phyloP scores from a whole-genome alignment of 2,329 filamentous ascomycete species.

The Karstenula rhodostoma region DNA sequence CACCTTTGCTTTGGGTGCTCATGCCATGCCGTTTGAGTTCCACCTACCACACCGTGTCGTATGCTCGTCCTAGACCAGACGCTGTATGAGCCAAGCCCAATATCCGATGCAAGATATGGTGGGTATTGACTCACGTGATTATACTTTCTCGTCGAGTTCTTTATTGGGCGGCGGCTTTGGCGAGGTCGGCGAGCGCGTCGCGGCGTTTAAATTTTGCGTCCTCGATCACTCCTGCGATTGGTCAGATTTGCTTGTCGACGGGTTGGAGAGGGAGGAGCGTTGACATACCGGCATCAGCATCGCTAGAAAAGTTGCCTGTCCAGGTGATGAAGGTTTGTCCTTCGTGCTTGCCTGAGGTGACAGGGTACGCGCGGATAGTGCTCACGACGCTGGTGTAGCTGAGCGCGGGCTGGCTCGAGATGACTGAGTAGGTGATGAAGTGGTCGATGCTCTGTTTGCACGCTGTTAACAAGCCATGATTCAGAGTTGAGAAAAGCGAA shows the following conservation, averaged over 20 bases:
- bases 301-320: conserved; percentile 74
- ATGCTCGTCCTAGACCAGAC: neutral
- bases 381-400: conserved; percentile 72
- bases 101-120: neutral
- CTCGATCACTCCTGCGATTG: conserved; percentile 68
- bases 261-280: neutral
- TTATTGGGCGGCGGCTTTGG: conserved; percentile 58
- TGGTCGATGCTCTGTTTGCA: conserved; percentile 69
- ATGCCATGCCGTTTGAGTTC: neutral
- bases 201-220: conserved; percentile 80
- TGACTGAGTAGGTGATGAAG: conserved; percentile 78
- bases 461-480: neutral
- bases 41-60: neutral
- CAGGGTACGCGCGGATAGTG: conserved; percentile 70
- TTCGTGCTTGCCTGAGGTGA: conserved; percentile 72
- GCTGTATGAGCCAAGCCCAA: neutral
- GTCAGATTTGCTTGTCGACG: conserved; percentile 13
- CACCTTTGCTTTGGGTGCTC: neutral
- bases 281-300: conserved; percentile 72
- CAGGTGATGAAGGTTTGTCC: conserved; percentile 73
- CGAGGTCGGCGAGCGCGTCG: conserved; percentile 73
- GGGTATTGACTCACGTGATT: neutral
- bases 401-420: conserved; percentile 70
- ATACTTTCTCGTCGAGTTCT: neutral
- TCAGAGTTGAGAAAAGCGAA: neutral